Evolutionary conservation across 495 filamentous ascomycete genomes (phyloP), one percentile per base, ranked within the genome.

Genomic region (Hypoxylon fragiforme): DNA sequence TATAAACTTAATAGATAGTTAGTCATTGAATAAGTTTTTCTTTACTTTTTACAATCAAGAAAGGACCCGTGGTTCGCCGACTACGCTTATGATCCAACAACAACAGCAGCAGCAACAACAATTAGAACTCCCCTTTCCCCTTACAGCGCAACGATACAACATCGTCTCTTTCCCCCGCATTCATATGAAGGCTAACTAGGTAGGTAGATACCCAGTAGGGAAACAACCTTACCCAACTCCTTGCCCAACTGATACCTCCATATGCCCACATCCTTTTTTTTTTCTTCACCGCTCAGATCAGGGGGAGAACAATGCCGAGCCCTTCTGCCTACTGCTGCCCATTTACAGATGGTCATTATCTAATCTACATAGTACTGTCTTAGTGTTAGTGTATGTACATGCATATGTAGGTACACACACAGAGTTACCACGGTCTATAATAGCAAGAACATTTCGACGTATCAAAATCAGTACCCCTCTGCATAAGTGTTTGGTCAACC

Each of bases 251-350:
- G 39, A 36, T 44, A 20, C 24, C 24, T 40, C 28, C 22, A 11
- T 13, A 7, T 39, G 30, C 16, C 39, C 50, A 36, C 34, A 44
- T 21, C 19, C 39, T 30, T 18, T 35, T 32, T 19, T n/a, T 22
- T 40, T 16, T 26, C 37, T 47, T 34, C 48, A 59, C 55, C 48
- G 55, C 48, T 52, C 28, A 52, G 48, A 39, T 32, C 48, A 59
- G n/a, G 11, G 22, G 37, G 22, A 44, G 48, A 53, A 47, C 55
- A 53, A 37, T 52, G 42, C 47, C 42, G 35, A 45, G 21, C 19
- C 19, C 24, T 41, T n/a, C n/a, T n/a, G n/a, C n/a, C n/a, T n/a
- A n/a, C n/a, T n/a, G n/a, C n/a, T n/a, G n/a, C n/a, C n/a, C n/a
- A n/a, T n/a, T n/a, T 11, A 24, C 30, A 26, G 26, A 32, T 30